Evolutionary conservation across 306 rosid genomes (phyloP).

Genomic region (Lathyrus tuberosus): DNA sequence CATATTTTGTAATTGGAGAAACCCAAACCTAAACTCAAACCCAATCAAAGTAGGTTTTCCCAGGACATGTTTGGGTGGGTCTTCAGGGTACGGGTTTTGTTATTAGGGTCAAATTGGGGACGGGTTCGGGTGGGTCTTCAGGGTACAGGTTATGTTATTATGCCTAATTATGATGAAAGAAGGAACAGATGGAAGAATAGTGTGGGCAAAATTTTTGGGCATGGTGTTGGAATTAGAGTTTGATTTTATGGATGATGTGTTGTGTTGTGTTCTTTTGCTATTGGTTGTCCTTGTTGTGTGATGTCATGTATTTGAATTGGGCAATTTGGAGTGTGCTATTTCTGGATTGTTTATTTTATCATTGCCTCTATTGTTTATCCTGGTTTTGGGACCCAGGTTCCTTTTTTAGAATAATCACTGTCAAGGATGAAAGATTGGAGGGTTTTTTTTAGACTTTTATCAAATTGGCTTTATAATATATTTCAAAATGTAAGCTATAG

Average conservation of each 20-base stretch:
- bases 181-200: background rate
- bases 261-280: conserved; percentile 26
- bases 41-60: too few relatives aligned
- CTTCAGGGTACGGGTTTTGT: too few relatives aligned
- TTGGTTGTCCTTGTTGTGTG: conserved; percentile 25
- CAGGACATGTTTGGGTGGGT: too few relatives aligned
- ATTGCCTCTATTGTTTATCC: background rate
- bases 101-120: too few relatives aligned
- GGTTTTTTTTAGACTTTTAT: background rate
- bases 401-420: background rate
- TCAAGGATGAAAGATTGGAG: background rate
- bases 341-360: background rate
- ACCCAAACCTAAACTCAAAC: too few relatives aligned
- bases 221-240: conserved; percentile 29
- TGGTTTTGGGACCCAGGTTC: background rate
- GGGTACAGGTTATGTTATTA: too few relatives aligned
- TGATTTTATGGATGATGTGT: conserved; percentile 25
- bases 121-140: too few relatives aligned
- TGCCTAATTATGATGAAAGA: background rate
- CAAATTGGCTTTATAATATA: background rate
- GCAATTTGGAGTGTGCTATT: conserved; percentile 2
- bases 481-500: background rate
- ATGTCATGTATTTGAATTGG: conserved; percentile 25
- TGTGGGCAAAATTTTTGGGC: conserved; percentile 23
- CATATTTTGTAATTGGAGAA: too few relatives aligned